Percentiles rank a stretch among this genome's conserved stretches.
Evolutionary conservation across 139 green algal genomes (phyloP).

Genomic region (Tetradesmus obliquus): DNA sequence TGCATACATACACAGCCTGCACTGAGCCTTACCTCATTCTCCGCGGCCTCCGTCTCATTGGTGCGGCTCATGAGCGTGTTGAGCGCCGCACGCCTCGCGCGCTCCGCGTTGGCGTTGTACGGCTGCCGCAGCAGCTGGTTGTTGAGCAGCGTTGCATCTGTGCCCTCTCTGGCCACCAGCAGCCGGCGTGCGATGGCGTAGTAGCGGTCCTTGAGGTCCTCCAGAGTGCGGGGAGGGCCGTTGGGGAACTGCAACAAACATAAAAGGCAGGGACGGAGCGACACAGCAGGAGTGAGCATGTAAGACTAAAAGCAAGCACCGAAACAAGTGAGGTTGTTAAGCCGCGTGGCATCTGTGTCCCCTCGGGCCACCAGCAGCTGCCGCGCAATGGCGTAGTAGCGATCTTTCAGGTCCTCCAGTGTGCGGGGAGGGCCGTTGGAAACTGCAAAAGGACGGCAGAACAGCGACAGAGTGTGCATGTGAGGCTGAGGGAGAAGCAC

Average conservation of each 20-base stretch:
- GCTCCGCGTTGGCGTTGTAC: conserved; percentile 70
- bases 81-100: conserved; percentile 76
- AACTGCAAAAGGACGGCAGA: conserved; percentile 28
- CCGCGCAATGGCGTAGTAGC: conserved; percentile 89
- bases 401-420: conserved; percentile 91
- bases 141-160: conserved; percentile 73
- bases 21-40: conserved; percentile 65
- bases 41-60: conserved; percentile 69
- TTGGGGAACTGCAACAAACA: conserved; percentile 58
- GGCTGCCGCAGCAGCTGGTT: conserved; percentile 80
- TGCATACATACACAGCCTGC: neutral
- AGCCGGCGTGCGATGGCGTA: conserved; percentile 85
- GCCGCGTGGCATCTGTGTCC: conserved; percentile 66
- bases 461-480: neutral
- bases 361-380: conserved; percentile 74
- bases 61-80: conserved; percentile 73
- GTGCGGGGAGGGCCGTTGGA: conserved; percentile 58
- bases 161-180: conserved; percentile 70
- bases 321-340: conserved; percentile 64
- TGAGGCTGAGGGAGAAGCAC: neutral
- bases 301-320: neutral
- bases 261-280: neutral
- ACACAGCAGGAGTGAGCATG: neutral
- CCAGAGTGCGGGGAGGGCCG: conserved; percentile 66
- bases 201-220: conserved; percentile 94